Evolutionary conservation across 257 asterid species (phyloP), one percentile per base, ranked within the genome.

Genomic region (Salvia splendens): DNA sequence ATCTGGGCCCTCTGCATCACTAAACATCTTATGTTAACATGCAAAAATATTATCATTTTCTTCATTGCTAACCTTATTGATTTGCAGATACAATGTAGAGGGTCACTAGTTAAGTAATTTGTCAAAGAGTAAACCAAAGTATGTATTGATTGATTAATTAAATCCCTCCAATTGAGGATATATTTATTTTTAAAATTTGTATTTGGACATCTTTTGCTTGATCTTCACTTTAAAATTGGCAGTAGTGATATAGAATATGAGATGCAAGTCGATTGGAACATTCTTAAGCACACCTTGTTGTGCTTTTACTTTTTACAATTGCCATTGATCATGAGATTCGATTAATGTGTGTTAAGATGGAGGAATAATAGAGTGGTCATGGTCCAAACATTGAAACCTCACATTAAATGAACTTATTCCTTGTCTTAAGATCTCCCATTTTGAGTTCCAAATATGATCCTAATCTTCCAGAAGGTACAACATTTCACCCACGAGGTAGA

Each of bases 231-330:
- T 68, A 40, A 3, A 38, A 45, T 52, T 50, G 30, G 11, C 30
- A 35, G 12, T 42, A 16, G 53, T 64, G n/a, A 49, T 53, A 68
- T 50, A 24, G 9, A 69, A 75, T 70, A 74, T 68, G 75, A 50
- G 78, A 80, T 60, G 69, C 83, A 65, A 73, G 28, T 76, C 1
- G 32, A 55, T 30, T 75, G 84, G 87, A 78, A 82, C 83, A 83
- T 81, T 83, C 87, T 58, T 76, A 75, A 82, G 84, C 52, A 33
- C 64, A 56, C 32, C 35, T 77, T 66, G 47, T 68, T 50, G 75
- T 78, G 69, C 80, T 79, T 55, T 78, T 77, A 54, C 50, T 53
- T 75, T 15, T 35, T 10, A 1, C 60, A 38, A 55, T 15, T 68
- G 65, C 70, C 71, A 62, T 74, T 33, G 38, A 4, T 49, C 54